phyloP scores from a whole-genome alignment of 495 filamentous ascomycete genomes.

The Pseudoneurospora amorphoporcata region DNA sequence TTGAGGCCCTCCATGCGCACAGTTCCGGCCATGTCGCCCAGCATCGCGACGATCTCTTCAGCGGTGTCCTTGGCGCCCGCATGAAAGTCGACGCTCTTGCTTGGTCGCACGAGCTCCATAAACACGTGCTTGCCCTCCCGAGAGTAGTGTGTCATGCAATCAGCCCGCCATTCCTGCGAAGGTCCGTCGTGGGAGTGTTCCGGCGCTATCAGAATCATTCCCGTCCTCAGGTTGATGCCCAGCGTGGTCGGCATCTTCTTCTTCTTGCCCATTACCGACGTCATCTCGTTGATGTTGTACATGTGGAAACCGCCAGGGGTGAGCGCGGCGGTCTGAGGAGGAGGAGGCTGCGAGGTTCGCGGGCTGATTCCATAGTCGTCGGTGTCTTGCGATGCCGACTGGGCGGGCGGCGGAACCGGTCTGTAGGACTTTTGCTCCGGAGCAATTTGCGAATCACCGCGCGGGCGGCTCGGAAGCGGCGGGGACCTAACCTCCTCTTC shows the following conservation, averaged over 20 bases:
- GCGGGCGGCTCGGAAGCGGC: constrained; percentile 60
- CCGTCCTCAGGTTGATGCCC: constrained; percentile 77
- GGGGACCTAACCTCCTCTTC: constrained; percentile 26
- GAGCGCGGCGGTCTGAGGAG: constrained; percentile 21
- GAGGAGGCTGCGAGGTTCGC: constrained; percentile 13
- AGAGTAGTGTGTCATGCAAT: constrained; percentile 88
- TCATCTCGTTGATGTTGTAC: constrained; percentile 95
- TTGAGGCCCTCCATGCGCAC: constrained; percentile 71
- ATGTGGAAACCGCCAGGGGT: constrained; percentile 77
- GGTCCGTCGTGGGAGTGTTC: constrained; percentile 70
- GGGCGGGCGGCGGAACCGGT: constrained; percentile 21
- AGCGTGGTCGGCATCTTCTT: constrained; percentile 96
- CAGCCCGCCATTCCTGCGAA: constrained; percentile 84
- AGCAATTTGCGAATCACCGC: constrained; percentile 47
- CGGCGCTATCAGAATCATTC: constrained; percentile 82
- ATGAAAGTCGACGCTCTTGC: constrained; percentile 91
- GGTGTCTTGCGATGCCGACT: constrained; percentile 6
- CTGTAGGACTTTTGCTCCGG: constrained; percentile 38
- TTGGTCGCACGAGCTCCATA: constrained; percentile 80
- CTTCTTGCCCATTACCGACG: constrained; percentile 84
- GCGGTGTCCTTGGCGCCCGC: constrained; percentile 96
- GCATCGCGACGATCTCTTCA: constrained; percentile 75
- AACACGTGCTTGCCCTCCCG: constrained; percentile 98
- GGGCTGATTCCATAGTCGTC: constrained; percentile 14
- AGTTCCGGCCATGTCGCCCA: constrained; percentile 83